Conservation (phyloP, 106 monocot species). For the Platanthera guangdongensis region DNA sequence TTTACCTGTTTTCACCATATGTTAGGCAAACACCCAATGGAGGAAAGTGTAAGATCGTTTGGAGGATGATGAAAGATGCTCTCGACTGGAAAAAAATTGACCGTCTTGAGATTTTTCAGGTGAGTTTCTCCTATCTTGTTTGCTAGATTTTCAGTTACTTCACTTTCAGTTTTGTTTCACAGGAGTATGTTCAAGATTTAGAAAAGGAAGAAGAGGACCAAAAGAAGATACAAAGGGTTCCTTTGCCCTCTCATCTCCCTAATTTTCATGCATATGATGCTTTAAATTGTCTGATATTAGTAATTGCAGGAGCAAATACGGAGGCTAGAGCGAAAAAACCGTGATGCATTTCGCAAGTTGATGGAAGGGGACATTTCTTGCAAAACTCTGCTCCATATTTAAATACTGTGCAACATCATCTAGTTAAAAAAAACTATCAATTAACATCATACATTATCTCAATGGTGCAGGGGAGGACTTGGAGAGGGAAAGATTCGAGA, state of each 20-base stretch:
- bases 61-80: conserved; percentile 93
- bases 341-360: conserved; percentile 85
- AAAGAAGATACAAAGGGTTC: conserved; percentile 76
- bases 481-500: too few species aligned
- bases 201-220: conserved; percentile 98
- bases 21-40: conserved; percentile 77
- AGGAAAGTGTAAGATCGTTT: conserved; percentile 87
- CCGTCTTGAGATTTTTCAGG: conserved; percentile 90
- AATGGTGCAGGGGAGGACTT: too few species aligned
- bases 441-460: too few species aligned
- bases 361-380: conserved; percentile 77
- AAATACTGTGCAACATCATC: too few species aligned
- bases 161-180: neutral
- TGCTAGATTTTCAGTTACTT: neutral
- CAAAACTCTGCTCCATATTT: too few species aligned
- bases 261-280: neutral
- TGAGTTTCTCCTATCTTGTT: conserved; percentile 14
- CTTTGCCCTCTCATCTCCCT: neutral
- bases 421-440: too few species aligned
- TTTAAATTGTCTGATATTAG: neutral
- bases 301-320: conserved; percentile 57
- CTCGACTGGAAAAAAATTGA: conserved; percentile 89
- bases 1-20: conserved; percentile 9
- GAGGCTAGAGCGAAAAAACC: conserved; percentile 77
- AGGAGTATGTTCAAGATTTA: conserved; percentile 89